phyloP scores from a whole-genome alignment of 176 grass and related monocot genomes.

The Saccharum spontaneum region DNA sequence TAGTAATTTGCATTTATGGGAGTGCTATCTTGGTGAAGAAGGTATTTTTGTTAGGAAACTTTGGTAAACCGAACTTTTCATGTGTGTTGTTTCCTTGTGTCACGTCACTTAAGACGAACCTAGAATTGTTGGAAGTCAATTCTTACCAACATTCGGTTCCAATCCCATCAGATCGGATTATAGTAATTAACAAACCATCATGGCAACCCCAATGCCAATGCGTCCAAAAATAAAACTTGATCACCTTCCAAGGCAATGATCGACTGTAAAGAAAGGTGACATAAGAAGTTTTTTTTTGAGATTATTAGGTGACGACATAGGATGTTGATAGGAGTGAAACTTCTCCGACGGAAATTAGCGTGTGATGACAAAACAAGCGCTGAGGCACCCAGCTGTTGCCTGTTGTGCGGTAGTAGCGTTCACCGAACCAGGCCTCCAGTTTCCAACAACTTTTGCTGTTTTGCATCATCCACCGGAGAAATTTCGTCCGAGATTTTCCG shows the following conservation, averaged over 20 bases:
- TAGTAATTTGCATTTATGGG: not conserved
- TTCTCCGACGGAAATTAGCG: not conserved
- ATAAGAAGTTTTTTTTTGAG: too few species aligned
- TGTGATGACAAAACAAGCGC: not conserved
- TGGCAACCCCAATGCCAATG: not conserved
- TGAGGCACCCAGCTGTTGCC: not conserved
- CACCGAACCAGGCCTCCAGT: not conserved
- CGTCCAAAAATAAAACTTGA: not conserved
- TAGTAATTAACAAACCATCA: not conserved
- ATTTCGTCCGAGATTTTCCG: not conserved
- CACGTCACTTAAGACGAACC: conserved; percentile 2
- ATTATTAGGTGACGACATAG: too few species aligned
- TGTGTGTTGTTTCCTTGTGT: conserved; percentile 15
- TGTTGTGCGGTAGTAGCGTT: not conserved
- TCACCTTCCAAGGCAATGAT: not conserved
- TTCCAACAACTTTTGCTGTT: not conserved
- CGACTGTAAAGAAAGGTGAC: not conserved
- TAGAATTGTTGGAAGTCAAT: not conserved
- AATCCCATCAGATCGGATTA: not conserved
- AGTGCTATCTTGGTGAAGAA: not conserved
- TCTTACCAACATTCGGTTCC: not conserved
- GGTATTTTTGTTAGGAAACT: not conserved
- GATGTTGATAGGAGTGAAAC: not conserved
- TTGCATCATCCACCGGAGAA: not conserved
- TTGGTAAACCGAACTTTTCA: not conserved